These are phyloP conservation scores for Porphyra umbilicalis DNA, from an alignment of 31 red algal genomes.

Conservation along the genomic window DNA sequence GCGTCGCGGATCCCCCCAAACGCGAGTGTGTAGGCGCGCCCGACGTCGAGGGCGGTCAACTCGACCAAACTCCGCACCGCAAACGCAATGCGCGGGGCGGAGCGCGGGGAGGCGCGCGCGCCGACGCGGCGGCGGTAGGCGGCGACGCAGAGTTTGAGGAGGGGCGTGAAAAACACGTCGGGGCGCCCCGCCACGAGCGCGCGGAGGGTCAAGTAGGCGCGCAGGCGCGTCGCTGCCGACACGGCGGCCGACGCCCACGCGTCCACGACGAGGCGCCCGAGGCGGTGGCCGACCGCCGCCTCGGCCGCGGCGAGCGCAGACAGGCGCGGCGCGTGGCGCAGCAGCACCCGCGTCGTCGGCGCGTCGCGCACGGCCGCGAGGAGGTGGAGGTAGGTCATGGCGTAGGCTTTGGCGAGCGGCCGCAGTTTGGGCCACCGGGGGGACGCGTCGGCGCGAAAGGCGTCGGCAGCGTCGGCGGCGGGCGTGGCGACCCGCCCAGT, in stretches of 20 bases:
- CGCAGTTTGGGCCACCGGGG: slow-evolving; percentile 43
- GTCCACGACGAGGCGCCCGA: slow-evolving; percentile 22
- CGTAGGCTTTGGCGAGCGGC: slow-evolving; percentile 40
- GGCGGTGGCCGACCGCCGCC: slow-evolving; percentile 21
- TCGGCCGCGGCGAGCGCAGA: slow-evolving; percentile 42
- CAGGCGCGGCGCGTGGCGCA: slow-evolving; percentile 49
- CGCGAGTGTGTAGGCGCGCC: slow-evolving; percentile 58
- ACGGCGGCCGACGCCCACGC: slow-evolving; percentile 41
- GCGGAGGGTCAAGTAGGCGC: slow-evolving; percentile 55
- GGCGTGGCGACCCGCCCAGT: no score
- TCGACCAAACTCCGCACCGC: slow-evolving; percentile 58
- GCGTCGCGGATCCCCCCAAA: slow-evolving; percentile 75
- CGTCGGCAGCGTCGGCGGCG: slow-evolving; percentile 2
- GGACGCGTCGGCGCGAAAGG: slow-evolving; percentile 17
- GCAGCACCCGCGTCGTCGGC: slow-evolving; percentile 42
- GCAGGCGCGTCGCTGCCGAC: slow-evolving; percentile 51
- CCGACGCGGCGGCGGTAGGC: slow-evolving; percentile 30
- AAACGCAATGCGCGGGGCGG: slow-evolving; percentile 43
- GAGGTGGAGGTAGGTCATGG: slow-evolving; percentile 36
- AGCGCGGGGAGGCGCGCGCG: slow-evolving; percentile 39
- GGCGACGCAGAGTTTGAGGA: slow-evolving; percentile 18
- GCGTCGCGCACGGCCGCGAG: slow-evolving; percentile 38
- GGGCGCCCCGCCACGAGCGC: slow-evolving; percentile 35
- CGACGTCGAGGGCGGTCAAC: slow-evolving; percentile 73
- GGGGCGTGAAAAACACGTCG: background rate